A percentile compares a stretch with the other conserved stretches of the same genome.
These are phyloP conservation scores for Thielaviopsis populi DNA, from an alignment of 2,329 filamentous ascomycete species.

Conservation along the genomic window DNA sequence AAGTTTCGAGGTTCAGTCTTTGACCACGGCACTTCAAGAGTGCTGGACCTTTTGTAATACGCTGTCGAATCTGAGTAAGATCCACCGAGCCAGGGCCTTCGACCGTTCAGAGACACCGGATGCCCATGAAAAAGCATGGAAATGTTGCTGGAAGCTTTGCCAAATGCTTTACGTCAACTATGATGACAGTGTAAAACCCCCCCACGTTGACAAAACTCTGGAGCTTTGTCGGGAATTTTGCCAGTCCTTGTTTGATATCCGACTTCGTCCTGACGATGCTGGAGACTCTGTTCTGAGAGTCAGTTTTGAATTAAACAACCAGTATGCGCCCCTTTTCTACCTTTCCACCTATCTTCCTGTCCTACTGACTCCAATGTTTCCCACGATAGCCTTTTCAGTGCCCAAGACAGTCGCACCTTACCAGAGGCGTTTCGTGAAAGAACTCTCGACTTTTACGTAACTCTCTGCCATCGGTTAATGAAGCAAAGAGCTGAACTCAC, in stretches of 20 bases:
- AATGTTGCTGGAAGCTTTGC: slow-evolving; percentile 84
- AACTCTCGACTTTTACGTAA: slow-evolving; percentile 88
- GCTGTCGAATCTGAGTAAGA: slow-evolving; percentile 67
- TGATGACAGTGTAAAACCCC: slow-evolving; percentile 51
- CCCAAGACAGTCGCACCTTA: slow-evolving; percentile 61
- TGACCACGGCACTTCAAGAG: slow-evolving; percentile 67
- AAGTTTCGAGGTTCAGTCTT: slow-evolving; percentile 43
- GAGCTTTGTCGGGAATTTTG: slow-evolving; percentile 87
- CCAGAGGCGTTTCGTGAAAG: slow-evolving; percentile 79
- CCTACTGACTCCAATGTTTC: neutral
- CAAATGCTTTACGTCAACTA: slow-evolving; percentile 74
- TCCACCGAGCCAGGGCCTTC: slow-evolving; percentile 67
- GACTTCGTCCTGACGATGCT: slow-evolving; percentile 59
- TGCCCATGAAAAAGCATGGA: slow-evolving; percentile 79
- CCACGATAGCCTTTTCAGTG: slow-evolving; percentile 57
- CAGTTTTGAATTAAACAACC: slow-evolving; percentile 90
- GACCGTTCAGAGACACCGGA: slow-evolving; percentile 58
- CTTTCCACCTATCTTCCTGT: neutral
- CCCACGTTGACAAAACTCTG: slow-evolving; percentile 54
- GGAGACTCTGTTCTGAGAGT: slow-evolving; percentile 79
- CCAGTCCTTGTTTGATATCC: slow-evolving; percentile 76
- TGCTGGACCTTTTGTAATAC: slow-evolving; percentile 94
- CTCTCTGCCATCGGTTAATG: slow-evolving; percentile 88
- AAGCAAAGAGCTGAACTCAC: slow-evolving; percentile 69
- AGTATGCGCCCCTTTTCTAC: slow-evolving; percentile 34